A percentile compares a stretch with the other conserved stretches of the same genome.
These are phyloP conservation scores for Talaromyces marneffei DNA, from an alignment of 2,329 filamentous ascomycete species.

Conservation along the genomic window DNA sequence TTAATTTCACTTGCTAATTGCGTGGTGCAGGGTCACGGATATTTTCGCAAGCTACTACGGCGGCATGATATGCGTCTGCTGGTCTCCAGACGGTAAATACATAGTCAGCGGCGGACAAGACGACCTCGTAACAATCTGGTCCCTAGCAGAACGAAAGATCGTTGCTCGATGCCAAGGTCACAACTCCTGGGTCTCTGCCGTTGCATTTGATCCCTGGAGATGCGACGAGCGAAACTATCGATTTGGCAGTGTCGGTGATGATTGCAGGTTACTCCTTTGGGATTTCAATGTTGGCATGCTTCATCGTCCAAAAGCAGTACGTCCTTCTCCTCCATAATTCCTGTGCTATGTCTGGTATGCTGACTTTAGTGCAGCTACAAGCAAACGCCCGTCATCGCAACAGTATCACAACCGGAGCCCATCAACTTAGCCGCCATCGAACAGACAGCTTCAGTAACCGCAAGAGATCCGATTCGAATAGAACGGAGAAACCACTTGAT, in stretches of 20 bases:
- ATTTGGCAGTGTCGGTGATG: constrained; percentile 93
- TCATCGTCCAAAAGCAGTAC: constrained; percentile 76
- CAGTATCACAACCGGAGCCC: constrained; percentile 27
- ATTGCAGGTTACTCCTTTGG: constrained; percentile 85
- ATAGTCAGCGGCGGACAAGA: constrained; percentile 93
- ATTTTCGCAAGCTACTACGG: constrained; percentile 91
- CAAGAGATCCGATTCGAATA: constrained; percentile 64
- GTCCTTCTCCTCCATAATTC: constrained; percentile 32
- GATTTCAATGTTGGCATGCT: constrained; percentile 98
- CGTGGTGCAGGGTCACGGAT: constrained; percentile 62
- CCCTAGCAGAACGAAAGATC: constrained; percentile 71
- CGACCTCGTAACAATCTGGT: constrained; percentile 95
- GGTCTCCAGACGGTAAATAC: constrained; percentile 96
- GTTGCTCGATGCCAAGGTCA: constrained; percentile 92
- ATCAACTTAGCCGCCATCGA: constrained; percentile 52
- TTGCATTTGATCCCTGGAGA: constrained; percentile 94
- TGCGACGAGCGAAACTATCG: constrained; percentile 94
- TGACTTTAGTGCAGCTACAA: constrained; percentile 26
- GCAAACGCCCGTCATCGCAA: constrained; percentile 34
- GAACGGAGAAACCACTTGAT: constrained; percentile 44
- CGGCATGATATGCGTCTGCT: constrained; percentile 85
- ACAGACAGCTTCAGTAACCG: constrained; percentile 57
- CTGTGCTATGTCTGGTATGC: background rate
- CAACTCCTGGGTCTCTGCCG: constrained; percentile 87
- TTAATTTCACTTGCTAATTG: constrained; percentile 14